These are phyloP conservation scores for Aschersonia sp. DNA, from an alignment of 2,329 filamentous ascomycete species.

Conservation along the genomic window DNA sequence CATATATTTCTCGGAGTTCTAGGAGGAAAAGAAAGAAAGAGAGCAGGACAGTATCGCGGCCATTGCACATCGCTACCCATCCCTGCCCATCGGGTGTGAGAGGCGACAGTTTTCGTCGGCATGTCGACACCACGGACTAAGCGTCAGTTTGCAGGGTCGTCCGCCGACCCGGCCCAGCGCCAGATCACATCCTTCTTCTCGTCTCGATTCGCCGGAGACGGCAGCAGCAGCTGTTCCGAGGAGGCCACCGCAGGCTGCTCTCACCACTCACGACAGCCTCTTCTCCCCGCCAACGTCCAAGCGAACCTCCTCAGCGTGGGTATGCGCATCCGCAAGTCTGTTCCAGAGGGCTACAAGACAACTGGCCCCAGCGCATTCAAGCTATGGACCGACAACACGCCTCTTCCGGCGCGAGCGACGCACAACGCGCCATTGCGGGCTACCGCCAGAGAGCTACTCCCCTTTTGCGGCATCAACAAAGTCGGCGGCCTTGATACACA, in stretches of 20 bases:
- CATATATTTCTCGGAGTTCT: no score
- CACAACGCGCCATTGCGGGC: slow-evolving; percentile 2
- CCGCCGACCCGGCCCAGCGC: slow-evolving; percentile 41
- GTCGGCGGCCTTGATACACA: slow-evolving; percentile 54
- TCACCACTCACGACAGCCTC: slow-evolving; percentile 15
- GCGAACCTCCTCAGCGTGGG: slow-evolving; percentile 79
- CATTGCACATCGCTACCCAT: no score
- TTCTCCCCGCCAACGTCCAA: slow-evolving; percentile 53
- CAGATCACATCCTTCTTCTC: slow-evolving; percentile 52
- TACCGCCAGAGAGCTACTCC: slow-evolving; percentile 48
- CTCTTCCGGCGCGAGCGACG: not conserved
- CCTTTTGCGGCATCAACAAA: slow-evolving; percentile 70
- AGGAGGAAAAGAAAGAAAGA: no score
- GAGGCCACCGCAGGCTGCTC: no score
- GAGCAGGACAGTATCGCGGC: no score
- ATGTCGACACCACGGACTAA: slow-evolving; percentile 44
- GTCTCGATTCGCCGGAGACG: no score
- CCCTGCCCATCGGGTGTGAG: no score
- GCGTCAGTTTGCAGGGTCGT: slow-evolving; percentile 44
- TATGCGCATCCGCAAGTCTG: slow-evolving; percentile 86
- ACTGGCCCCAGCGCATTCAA: slow-evolving; percentile 31
- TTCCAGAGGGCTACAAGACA: slow-evolving; percentile 90
- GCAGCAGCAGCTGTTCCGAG: no score
- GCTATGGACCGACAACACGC: slow-evolving; percentile 28
- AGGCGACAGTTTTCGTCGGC: slow-evolving; percentile 4